A percentile compares a stretch with the other conserved stretches of the same genome.
Conservation (phyloP, 805 yeast species). For the Candida methanosorbosa region DNA sequence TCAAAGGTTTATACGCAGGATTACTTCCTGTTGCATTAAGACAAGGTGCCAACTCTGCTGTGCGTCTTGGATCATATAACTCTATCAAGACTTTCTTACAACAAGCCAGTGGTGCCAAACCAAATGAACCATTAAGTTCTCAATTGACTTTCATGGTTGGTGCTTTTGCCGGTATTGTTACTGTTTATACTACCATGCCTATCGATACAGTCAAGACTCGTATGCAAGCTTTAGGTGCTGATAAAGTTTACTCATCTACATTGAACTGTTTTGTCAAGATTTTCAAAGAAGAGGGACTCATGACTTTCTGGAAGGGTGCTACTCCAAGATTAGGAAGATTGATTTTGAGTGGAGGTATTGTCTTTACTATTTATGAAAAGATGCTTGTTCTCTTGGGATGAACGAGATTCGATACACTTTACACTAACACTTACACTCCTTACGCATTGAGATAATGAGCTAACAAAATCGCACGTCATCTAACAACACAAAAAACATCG, state of each 20-base stretch:
- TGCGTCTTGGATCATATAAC: slow-evolving; percentile 87
- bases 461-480: too few relatives aligned
- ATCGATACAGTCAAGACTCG: slow-evolving; percentile 93
- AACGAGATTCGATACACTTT: too few relatives aligned
- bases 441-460: too few relatives aligned
- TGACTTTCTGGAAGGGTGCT: slow-evolving; percentile 96
- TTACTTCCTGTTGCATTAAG: slow-evolving; percentile 88
- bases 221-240: slow-evolving; percentile 89
- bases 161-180: slow-evolving; percentile 80
- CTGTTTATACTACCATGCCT: slow-evolving; percentile 93
- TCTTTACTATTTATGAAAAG: slow-evolving; percentile 92
- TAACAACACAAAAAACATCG: too few relatives aligned
- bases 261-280: slow-evolving; percentile 74
- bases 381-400: slow-evolving; percentile 53
- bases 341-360: slow-evolving; percentile 92
- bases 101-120: slow-evolving; percentile 54
- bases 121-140: slow-evolving; percentile 68
- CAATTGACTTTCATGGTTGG: slow-evolving; percentile 82
- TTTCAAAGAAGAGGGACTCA: slow-evolving; percentile 79
- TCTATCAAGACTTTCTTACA: slow-evolving; percentile 76
- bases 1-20: slow-evolving; percentile 81
- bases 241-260: slow-evolving; percentile 62
- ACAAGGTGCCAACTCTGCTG: slow-evolving; percentile 94
- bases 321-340: slow-evolving; percentile 93
- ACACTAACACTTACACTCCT: too few relatives aligned